These are phyloP conservation scores for Penicillium sp. DNA, from an alignment of 2,329 filamentous ascomycete species.

Conservation along the genomic window DNA sequence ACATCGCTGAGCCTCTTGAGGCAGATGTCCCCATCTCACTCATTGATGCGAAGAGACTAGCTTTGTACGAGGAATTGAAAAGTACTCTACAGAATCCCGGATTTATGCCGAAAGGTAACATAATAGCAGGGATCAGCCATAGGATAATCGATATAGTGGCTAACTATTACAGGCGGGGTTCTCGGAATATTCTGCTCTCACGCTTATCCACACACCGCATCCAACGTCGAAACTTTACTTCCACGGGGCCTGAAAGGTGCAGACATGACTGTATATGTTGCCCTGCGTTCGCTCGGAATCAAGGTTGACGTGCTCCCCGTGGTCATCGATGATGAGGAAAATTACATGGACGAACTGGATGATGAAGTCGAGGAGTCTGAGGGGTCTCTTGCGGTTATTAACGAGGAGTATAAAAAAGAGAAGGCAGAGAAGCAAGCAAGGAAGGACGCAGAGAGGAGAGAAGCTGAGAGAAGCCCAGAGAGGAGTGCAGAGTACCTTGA, in stretches of 20 bases:
- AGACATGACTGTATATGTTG: slow-evolving; percentile 46
- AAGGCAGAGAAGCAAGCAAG: too few relatives aligned
- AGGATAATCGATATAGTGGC: too few relatives aligned
- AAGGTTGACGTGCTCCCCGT: slow-evolving; percentile 33
- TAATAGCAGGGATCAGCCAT: too few relatives aligned
- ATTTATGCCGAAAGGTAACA: slow-evolving; percentile 44
- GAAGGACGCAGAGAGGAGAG: too few relatives aligned
- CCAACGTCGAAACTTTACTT: slow-evolving; percentile 19
- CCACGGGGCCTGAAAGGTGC: slow-evolving; percentile 48
- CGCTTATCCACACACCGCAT: slow-evolving; percentile 46
- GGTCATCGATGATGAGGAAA: slow-evolving; percentile 1
- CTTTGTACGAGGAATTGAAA: background rate
- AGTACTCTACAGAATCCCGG: slow-evolving; percentile 23
- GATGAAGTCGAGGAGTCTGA: too few relatives aligned
- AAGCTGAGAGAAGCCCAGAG: too few relatives aligned
- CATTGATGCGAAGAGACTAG: background rate
- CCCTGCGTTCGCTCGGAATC: slow-evolving; percentile 35
- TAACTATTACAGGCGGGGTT: background rate
- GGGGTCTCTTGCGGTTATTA: too few relatives aligned
- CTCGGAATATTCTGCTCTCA: slow-evolving; percentile 51
- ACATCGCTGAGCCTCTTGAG: background rate
- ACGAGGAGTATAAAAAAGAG: too few relatives aligned
- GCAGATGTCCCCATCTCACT: background rate
- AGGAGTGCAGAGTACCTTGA: background rate
- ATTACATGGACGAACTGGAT: background rate